Percentiles rank a stretch among this genome's conserved stretches.
Evolutionary conservation across 805 yeast species (phyloP).

Genomic region (Jamesozyma spencerorum): DNA sequence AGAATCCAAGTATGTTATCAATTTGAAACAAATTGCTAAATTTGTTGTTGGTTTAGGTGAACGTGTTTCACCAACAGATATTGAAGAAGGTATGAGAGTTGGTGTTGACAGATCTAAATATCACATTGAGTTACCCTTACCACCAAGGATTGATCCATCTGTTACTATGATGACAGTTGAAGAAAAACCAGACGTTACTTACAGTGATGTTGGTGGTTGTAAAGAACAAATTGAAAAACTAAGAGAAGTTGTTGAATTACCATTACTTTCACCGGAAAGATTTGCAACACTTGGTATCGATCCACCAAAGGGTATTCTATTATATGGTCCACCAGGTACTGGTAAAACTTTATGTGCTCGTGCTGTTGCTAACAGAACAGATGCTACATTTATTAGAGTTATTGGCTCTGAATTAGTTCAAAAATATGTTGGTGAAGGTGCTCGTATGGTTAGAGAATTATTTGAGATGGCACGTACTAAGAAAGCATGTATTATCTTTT

Average conservation of each 20-base stretch:
- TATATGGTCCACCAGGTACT: constrained; percentile 98
- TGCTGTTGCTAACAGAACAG: constrained; percentile 98
- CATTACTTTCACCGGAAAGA: constrained; percentile 88
- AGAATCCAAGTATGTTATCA: constrained; percentile 87
- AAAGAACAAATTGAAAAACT: constrained; percentile 96
- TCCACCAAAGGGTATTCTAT: constrained; percentile 95
- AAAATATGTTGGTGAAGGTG: constrained; percentile 99
- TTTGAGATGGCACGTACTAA: constrained; percentile 99
- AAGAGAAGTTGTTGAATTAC: constrained; percentile 92
- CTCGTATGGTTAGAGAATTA: constrained; percentile 96
- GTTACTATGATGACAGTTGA: constrained; percentile 99
- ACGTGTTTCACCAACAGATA: constrained; percentile 95
- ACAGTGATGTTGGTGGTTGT: constrained; percentile 97
- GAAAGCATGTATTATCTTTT: constrained; percentile 94
- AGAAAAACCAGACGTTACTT: constrained; percentile 98
- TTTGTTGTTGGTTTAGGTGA: constrained; percentile 96
- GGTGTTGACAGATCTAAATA: constrained; percentile 97
- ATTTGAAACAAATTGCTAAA: constrained; percentile 95
- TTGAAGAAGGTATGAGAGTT: constrained; percentile 98
- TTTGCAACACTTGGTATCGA: constrained; percentile 95
- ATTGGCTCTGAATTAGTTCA: constrained; percentile 98
- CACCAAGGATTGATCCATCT: constrained; percentile 94
- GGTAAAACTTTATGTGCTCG: constrained; percentile 98
- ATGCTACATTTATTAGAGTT: constrained; percentile 95
- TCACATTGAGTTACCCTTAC: constrained; percentile 93